Evolutionary conservation across 129 eudicot genomes (phyloP).

Genomic region (Ambrosia trifida): DNA sequence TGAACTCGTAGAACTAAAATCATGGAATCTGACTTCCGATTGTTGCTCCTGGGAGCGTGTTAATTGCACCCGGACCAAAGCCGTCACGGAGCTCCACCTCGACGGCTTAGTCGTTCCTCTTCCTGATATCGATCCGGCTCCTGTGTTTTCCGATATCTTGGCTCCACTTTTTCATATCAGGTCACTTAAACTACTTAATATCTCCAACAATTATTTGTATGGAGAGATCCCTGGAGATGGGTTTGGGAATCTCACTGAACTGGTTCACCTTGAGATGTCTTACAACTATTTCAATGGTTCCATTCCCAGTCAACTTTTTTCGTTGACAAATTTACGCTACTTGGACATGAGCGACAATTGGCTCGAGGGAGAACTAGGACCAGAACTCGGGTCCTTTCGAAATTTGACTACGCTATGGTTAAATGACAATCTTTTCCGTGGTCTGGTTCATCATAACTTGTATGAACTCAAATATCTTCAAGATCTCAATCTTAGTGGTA

Average conservation of each 20-base stretch:
- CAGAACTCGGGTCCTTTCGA: constrained; percentile 32
- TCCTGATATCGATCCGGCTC: not conserved
- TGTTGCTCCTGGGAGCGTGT: constrained; percentile 57
- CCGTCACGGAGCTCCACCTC: constrained; percentile 37
- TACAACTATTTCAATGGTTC: constrained; percentile 40
- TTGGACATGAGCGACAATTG: constrained; percentile 44
- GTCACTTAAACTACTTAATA: constrained; percentile 37
- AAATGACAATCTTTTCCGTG: constrained; percentile 31
- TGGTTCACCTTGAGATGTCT: constrained; percentile 47
- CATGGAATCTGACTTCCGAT: constrained; percentile 46
- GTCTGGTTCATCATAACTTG: constrained; percentile 37
- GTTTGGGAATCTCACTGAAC: constrained; percentile 43
- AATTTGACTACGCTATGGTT: constrained; percentile 28
- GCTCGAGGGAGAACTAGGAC: constrained; percentile 29
- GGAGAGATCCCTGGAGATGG: constrained; percentile 40
- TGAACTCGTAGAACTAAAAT: constrained; percentile 18
- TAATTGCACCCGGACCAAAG: constrained; percentile 20
- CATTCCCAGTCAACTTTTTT: constrained; percentile 38
- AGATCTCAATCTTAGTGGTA: not conserved
- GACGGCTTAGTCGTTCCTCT: constrained; percentile 19
- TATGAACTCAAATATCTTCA: constrained; percentile 32
- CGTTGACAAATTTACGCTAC: constrained; percentile 30
- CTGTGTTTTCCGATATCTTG: constrained; percentile 24
- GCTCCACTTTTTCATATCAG: constrained; percentile 41
- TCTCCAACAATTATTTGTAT: constrained; percentile 37